A percentile compares a stretch with the other conserved stretches of the same genome.
These are phyloP conservation scores for Citrus reticulata DNA, from an alignment of 345 rosid species.

Conservation along the genomic window DNA sequence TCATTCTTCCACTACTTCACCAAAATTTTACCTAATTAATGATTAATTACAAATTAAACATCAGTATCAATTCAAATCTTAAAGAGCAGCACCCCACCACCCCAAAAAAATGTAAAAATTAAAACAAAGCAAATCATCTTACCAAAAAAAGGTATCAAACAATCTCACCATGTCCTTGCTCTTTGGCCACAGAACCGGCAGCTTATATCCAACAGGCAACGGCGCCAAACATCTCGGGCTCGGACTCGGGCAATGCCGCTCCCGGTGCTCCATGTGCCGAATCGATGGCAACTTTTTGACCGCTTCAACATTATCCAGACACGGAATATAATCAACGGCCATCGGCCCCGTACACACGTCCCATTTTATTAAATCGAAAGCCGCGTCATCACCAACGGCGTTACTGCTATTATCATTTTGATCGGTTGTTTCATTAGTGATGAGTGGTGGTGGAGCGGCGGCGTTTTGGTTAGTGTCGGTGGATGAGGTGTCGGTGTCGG, in stretches of 20 bases:
- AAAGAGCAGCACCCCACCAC: neutral
- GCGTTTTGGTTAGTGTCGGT: constrained; percentile 20
- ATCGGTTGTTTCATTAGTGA: neutral
- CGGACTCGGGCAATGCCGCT: constrained; percentile 80
- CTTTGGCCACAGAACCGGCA: constrained; percentile 79
- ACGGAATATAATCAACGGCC: constrained; percentile 74
- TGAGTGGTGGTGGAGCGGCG: constrained; percentile 10
- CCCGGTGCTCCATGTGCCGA: constrained; percentile 87
- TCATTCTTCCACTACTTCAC: neutral
- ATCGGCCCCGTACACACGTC: constrained; percentile 36
- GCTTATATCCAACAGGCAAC: constrained; percentile 65
- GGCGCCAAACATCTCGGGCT: constrained; percentile 64
- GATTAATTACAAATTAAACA: too few species aligned
- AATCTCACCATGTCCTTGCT: constrained; percentile 99
- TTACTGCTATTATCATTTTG: neutral
- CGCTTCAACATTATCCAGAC: constrained; percentile 68
- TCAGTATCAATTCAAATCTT: neutral
- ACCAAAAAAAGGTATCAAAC: constrained; percentile 40
- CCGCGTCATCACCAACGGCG: constrained; percentile 9
- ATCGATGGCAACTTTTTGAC: constrained; percentile 60
- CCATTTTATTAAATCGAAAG: constrained; percentile 38
- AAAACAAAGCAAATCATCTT: constrained; percentile 34
- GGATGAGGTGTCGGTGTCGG: neutral
- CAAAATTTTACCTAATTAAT: neutral
- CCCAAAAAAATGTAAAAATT: neutral